These are phyloP conservation scores for Monosporascus cannonballus DNA, from an alignment of 2,329 filamentous ascomycete species.

Conservation along the genomic window DNA sequence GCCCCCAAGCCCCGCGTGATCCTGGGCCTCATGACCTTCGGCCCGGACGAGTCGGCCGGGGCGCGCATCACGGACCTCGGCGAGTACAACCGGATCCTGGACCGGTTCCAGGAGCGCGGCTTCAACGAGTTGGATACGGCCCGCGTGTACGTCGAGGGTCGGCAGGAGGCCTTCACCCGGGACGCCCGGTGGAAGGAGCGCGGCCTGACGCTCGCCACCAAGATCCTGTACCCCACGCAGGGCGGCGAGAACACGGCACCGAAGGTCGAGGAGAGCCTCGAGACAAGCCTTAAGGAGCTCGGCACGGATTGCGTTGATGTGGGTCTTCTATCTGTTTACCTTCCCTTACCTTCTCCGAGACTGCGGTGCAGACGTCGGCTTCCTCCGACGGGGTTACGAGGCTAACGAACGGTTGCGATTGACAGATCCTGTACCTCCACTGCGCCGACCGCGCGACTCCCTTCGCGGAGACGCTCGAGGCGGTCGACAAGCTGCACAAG, in stretches of 20 bases:
- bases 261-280: slow-evolving; percentile 58
- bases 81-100: slow-evolving; percentile 66
- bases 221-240: slow-evolving; percentile 57
- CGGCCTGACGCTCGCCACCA: slow-evolving; percentile 73
- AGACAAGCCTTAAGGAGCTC: slow-evolving; percentile 64
- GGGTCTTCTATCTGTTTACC: slow-evolving; percentile 18
- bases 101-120: slow-evolving; percentile 69
- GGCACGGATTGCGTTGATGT: slow-evolving; percentile 67
- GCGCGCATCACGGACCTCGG: slow-evolving; percentile 63
- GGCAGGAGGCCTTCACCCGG: slow-evolving; percentile 74
- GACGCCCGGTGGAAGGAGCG: slow-evolving; percentile 73
- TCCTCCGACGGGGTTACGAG: slow-evolving; percentile 1
- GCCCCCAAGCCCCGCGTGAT: slow-evolving; percentile 61
- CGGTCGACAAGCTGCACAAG: slow-evolving; percentile 75
- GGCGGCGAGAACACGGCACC: slow-evolving; percentile 57
- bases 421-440: slow-evolving; percentile 66
- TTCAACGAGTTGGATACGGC: slow-evolving; percentile 86
- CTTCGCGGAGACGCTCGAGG: slow-evolving; percentile 74
- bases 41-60: slow-evolving; percentile 53
- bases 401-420: not conserved
- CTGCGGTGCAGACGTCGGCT: not conserved
- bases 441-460: slow-evolving; percentile 62
- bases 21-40: slow-evolving; percentile 83
- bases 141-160: slow-evolving; percentile 61
- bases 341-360: not conserved